Conservation (phyloP, 805 yeast genomes). For the Candida wancherniae region DNA sequence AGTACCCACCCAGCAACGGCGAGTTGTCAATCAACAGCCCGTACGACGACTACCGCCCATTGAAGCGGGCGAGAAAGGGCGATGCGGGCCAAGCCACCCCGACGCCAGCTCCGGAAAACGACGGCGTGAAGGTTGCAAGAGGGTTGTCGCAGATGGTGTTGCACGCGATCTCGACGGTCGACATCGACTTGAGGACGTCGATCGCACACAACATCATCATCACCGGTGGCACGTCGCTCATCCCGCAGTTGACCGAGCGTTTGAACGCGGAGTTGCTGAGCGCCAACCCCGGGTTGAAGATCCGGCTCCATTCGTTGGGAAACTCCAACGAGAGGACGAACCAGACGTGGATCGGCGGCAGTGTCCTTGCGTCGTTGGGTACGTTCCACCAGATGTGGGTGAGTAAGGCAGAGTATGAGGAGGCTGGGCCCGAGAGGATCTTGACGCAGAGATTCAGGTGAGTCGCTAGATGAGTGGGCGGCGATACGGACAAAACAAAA, state of each 20-base stretch:
- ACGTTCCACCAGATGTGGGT: constrained; percentile 97
- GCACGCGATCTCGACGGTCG: constrained; percentile 54
- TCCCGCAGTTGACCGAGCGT: constrained; percentile 79
- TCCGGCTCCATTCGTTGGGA: constrained; percentile 79
- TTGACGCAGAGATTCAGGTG: constrained; percentile 78
- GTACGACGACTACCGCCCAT: constrained; percentile 64
- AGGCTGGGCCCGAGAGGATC: constrained; percentile 79
- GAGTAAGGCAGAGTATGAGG: constrained; percentile 78
- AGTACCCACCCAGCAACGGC: constrained; percentile 47
- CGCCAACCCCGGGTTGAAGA: constrained; percentile 78
- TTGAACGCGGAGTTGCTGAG: constrained; percentile 64
- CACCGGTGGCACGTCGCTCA: constrained; percentile 77
- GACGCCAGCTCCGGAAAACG: constrained; percentile 16
- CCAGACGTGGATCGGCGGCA: constrained; percentile 90
- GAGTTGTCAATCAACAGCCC: constrained; percentile 43
- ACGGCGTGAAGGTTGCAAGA: constrained; percentile 20
- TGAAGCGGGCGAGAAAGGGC: constrained; percentile 53
- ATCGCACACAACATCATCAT: constrained; percentile 84
- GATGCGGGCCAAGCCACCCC: constrained; percentile 32
- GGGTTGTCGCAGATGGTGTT: constrained; percentile 61
- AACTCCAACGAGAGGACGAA: constrained; percentile 69
- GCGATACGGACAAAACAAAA: no score
- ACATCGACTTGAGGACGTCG: constrained; percentile 79
- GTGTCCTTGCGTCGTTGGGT: constrained; percentile 81
- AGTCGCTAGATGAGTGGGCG: no score